These are phyloP conservation scores for Alternaria arborescens DNA, from an alignment of 2,329 filamentous ascomycete species.

Conservation along the genomic window DNA sequence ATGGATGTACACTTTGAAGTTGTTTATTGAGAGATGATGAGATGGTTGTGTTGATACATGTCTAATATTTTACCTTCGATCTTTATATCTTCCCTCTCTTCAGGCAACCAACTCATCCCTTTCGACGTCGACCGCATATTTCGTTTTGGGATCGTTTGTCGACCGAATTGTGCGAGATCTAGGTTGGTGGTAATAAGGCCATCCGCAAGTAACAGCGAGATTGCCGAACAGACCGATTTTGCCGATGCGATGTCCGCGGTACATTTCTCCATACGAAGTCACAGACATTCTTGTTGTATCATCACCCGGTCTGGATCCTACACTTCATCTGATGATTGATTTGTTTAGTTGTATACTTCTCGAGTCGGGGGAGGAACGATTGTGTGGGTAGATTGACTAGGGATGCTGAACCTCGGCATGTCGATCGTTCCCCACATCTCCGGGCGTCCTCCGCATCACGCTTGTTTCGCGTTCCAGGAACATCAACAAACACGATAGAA, in stretches of 20 bases:
- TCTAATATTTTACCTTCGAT: background rate
- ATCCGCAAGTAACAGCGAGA: background rate
- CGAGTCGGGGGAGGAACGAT: background rate
- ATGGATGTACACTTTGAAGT: background rate
- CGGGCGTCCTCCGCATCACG: background rate
- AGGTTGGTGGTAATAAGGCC: background rate
- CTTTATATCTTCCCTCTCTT: background rate
- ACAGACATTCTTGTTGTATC: background rate
- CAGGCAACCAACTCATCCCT: too few relatives aligned
- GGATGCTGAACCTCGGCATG: background rate
- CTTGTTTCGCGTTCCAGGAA: background rate
- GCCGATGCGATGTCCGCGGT: background rate
- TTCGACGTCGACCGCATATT: background rate
- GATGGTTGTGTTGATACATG: background rate
- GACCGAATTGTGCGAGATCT: background rate
- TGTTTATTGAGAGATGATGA: background rate
- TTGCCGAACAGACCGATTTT: background rate
- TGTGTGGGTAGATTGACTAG: background rate
- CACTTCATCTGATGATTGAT: background rate
- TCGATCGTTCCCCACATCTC: background rate
- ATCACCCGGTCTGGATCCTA: too few relatives aligned
- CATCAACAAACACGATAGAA: background rate
- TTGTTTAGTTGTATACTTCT: background rate
- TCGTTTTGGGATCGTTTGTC: background rate
- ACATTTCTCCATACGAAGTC: background rate